phyloP scores from a whole-genome alignment of 2,329 filamentous ascomycete genomes.

The Alternaria sp. region DNA sequence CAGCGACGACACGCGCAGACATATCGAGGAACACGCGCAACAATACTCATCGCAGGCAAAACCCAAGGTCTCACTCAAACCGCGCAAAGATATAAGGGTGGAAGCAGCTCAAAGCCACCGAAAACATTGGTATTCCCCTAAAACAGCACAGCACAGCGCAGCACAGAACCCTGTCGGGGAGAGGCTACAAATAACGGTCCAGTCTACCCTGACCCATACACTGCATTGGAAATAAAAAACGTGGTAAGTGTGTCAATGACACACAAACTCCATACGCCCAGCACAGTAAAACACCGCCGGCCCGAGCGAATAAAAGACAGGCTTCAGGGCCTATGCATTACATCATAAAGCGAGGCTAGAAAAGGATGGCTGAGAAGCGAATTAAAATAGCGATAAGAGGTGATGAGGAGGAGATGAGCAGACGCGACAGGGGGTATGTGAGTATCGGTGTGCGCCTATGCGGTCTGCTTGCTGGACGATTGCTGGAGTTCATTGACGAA shows the following conservation, averaged over 20 bases:
- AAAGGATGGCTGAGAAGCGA: constrained; percentile 2
- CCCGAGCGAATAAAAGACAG: constrained; percentile 9
- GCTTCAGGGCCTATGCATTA: constrained; percentile 27
- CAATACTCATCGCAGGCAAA: not conserved
- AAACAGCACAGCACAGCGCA: not conserved
- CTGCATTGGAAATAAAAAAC: not conserved
- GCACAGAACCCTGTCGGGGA: not conserved
- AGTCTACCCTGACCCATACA: not conserved
- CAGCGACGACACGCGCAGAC: not conserved
- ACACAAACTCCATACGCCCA: constrained; percentile 21
- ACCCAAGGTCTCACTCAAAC: not conserved
- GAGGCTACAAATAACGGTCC: not conserved
- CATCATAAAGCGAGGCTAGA: constrained; percentile 13
- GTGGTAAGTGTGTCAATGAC: not conserved
- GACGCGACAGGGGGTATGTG: not conserved
- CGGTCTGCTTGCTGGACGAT: constrained; percentile 13
- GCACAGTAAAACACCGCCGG: constrained; percentile 16
- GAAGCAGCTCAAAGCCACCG: not conserved
- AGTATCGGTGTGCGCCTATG: not conserved
- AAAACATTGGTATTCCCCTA: not conserved
- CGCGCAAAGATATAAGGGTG: not conserved
- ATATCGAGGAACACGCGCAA: not conserved
- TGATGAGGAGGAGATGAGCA: not conserved
- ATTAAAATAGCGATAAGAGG: not conserved
- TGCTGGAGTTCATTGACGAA: constrained; percentile 31